A percentile compares a stretch with the other conserved stretches of the same genome.
Evolutionary conservation across 495 filamentous ascomycete species (phyloP).

Genomic region (Penicillium goetzii): DNA sequence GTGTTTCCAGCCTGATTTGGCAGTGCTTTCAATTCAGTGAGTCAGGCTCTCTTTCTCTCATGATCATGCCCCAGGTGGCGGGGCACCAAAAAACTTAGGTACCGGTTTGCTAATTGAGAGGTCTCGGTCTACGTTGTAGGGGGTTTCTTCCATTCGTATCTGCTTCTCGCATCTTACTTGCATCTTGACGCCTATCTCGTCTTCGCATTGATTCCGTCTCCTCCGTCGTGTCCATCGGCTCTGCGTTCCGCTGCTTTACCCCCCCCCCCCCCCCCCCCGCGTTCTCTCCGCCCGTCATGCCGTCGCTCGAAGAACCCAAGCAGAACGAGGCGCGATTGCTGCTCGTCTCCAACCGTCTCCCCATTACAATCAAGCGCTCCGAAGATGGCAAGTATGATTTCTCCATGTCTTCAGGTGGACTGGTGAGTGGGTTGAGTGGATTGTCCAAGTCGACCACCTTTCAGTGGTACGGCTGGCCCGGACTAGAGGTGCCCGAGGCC

Average conservation of each 20-base stretch:
- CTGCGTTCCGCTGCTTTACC: background rate
- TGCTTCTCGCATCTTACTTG: background rate
- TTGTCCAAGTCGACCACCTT: slow-evolving; percentile 90
- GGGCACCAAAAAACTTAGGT: background rate
- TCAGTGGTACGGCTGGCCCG: slow-evolving; percentile 98
- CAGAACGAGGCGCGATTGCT: slow-evolving; percentile 60
- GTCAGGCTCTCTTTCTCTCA: background rate
- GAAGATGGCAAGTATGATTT: slow-evolving; percentile 85
- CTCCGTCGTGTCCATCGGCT: background rate
- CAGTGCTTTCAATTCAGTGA: slow-evolving; percentile 4
- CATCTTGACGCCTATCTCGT: background rate
- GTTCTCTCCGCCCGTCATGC: slow-evolving; percentile 32
- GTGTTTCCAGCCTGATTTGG: background rate
- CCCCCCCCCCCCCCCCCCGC: too few species aligned
- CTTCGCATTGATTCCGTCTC: background rate
- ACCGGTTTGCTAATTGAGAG: background rate
- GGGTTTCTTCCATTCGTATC: background rate
- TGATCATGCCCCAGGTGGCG: background rate
- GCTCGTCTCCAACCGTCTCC: slow-evolving; percentile 89
- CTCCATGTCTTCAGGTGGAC: slow-evolving; percentile 91
- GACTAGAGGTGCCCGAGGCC: slow-evolving; percentile 76
- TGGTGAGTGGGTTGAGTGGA: slow-evolving; percentile 89
- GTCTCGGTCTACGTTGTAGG: background rate
- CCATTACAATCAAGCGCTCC: slow-evolving; percentile 90
- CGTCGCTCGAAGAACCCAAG: slow-evolving; percentile 37